phyloP scores from a whole-genome alignment of 2,329 filamentous ascomycete species.

The Fusarium tanahbumbuense region DNA sequence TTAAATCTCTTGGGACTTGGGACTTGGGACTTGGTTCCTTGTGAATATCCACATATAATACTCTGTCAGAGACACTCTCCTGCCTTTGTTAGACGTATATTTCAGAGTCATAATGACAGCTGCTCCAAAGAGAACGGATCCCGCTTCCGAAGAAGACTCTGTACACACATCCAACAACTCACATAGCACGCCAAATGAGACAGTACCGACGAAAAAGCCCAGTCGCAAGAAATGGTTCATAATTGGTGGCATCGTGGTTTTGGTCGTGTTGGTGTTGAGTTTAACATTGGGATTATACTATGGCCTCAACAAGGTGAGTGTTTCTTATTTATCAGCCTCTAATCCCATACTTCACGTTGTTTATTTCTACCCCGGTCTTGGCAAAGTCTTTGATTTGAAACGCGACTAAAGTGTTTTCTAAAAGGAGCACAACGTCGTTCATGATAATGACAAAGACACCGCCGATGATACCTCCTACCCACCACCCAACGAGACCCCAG shows the following conservation, averaged over 20 bases:
- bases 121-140: constrained; percentile 11
- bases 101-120: constrained; percentile 13
- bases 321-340: not conserved
- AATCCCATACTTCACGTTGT: not conserved
- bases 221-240: constrained; percentile 28
- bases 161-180: constrained; percentile 5
- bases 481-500: not conserved
- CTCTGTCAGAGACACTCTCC: constrained; percentile 10
- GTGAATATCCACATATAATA: not conserved
- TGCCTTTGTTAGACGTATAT: not conserved
- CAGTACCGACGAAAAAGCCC: constrained; percentile 5
- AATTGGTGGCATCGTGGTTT: constrained; percentile 6
- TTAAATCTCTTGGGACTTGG: not conserved
- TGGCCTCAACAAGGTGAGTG: constrained; percentile 38
- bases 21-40: not conserved
- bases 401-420: constrained; percentile 12
- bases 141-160: constrained; percentile 24
- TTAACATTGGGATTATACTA: constrained; percentile 38
- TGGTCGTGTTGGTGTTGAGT: constrained; percentile 27
- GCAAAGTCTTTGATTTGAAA: not conserved
- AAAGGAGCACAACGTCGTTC: constrained; percentile 17
- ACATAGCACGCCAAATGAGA: not conserved
- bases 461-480: not conserved
- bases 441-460: not conserved
- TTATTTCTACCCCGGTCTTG: not conserved